Conservation (phyloP, 768 basidiomycete species). For the Russula sp. region DNA sequence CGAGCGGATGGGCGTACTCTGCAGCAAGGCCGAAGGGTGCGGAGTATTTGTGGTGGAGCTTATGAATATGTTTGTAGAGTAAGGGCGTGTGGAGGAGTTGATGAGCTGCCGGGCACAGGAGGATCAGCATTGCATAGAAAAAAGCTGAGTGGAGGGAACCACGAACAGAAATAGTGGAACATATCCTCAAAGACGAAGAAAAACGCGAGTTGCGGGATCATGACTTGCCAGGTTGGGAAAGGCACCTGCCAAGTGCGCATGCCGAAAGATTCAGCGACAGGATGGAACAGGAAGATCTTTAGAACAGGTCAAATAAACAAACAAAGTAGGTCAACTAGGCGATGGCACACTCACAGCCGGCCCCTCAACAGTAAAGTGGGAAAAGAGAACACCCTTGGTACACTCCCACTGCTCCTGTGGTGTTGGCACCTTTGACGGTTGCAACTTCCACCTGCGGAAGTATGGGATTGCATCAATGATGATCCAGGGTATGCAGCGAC, state of each 20-base stretch:
- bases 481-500: slow-evolving; percentile 91
- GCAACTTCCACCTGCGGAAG: slow-evolving; percentile 91
- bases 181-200: slow-evolving; percentile 97
- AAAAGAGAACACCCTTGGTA: slow-evolving; percentile 88
- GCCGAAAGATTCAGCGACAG: slow-evolving; percentile 78
- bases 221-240: slow-evolving; percentile 65
- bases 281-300: slow-evolving; percentile 89
- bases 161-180: slow-evolving; percentile 82
- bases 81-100: slow-evolving; percentile 79
- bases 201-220: slow-evolving; percentile 70
- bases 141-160: neutral
- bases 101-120: slow-evolving; percentile 52
- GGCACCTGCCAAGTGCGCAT: slow-evolving; percentile 94
- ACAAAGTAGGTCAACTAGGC: neutral
- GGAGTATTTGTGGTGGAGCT: slow-evolving; percentile 95
- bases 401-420: slow-evolving; percentile 88
- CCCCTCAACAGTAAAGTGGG: slow-evolving; percentile 93
- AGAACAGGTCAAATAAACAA: neutral
- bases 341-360: slow-evolving; percentile 56
- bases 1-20: slow-evolving; percentile 96
- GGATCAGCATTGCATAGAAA: neutral
- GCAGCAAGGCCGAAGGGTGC: slow-evolving; percentile 97
- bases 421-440: slow-evolving; percentile 79
- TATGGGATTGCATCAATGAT: slow-evolving; percentile 92
- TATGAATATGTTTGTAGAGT: slow-evolving; percentile 91